Evolutionary conservation across 257 asterid species (phyloP).

Genomic region (Solanum lycopersicoides): DNA sequence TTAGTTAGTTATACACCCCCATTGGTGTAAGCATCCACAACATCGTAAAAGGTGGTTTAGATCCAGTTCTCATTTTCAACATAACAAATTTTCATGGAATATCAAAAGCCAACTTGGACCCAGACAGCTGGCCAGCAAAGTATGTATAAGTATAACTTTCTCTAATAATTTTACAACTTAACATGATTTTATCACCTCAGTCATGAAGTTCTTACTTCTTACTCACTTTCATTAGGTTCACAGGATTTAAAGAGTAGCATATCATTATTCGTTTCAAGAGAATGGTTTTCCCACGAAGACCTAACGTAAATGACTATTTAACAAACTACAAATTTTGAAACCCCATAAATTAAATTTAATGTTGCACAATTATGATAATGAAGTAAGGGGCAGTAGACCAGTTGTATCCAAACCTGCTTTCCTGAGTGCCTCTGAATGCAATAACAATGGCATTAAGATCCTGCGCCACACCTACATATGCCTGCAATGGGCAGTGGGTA

Average conservation of each 20-base stretch:
- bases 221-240: not conserved
- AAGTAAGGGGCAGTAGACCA: not conserved
- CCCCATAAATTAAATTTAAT: not conserved
- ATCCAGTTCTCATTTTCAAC: not conserved
- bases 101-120: not conserved
- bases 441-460: conserved; percentile 75
- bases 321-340: not conserved
- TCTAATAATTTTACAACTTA: not conserved
- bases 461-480: conserved; percentile 78
- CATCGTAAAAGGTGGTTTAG: not conserved
- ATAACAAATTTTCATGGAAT: not conserved
- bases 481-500: conserved; percentile 34
- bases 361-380: conserved; percentile 1
- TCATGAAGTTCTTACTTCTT: not conserved
- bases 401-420: conserved; percentile 41
- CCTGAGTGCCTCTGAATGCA: conserved; percentile 98
- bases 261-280: not conserved
- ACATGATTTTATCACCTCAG: not conserved
- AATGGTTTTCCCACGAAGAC: not conserved
- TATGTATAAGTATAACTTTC: not conserved
- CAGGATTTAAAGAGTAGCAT: not conserved
- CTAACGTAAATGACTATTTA: not conserved
- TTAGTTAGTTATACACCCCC: not conserved
- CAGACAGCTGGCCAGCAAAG: not conserved
- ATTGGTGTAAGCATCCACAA: not conserved